Base-by-base conservation (phyloP, 2,329 filamentous ascomycete genomes). In the Metarhizium album region DNA sequence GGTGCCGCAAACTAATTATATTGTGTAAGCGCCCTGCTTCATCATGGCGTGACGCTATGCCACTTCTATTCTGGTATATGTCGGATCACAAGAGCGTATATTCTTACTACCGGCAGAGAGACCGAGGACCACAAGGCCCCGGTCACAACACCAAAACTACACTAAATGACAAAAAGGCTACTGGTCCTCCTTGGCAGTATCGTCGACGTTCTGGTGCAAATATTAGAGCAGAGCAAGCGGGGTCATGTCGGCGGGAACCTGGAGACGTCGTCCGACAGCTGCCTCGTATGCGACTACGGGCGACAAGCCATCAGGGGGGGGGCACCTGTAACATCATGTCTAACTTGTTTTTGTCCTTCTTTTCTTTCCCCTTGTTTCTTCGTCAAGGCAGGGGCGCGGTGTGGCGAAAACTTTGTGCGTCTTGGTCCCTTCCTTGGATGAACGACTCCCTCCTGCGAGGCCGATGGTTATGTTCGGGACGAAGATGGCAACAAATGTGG, bases 261-360 rank as follows among this genome's bases (percentile, higher is more conserved):
- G 24, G 18, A 46, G 35, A 24, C 13, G 38, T 22, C 27, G 50
- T 51, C 49, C 35, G 49, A 48, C 29, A 48, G 47, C 45, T 49
- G 49, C 46, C 43, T 38, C 46, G 46, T 37, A 40, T 24, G 33
- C 29, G 45, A 43, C 20, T 8, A 20, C 27, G 23, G 27, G 40
- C 45, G 45, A 31, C 18, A 24, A 33, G 42, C 45, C 37, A 40
- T 42, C 38, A 48, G 33, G 38, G 31, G 46, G 33, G 38, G 31
- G 46, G 33, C 42, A 50, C 38, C 54, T 55, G 54, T 46, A 46
- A 52, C 48, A 45, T 43, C 43, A 46, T 42, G 48, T 49, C 52
- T 55, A 48, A 50, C 52, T 49, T 50, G 52, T 47, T 51, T 48
- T 50, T n/a, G n/a, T n/a, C n/a, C n/a, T n/a, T n/a, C n/a, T n/a